A percentile compares a stretch with the other conserved stretches of the same genome.
phyloP scores from a whole-genome alignment of 257 asterid genomes.

The Solanum raphanifolium region DNA sequence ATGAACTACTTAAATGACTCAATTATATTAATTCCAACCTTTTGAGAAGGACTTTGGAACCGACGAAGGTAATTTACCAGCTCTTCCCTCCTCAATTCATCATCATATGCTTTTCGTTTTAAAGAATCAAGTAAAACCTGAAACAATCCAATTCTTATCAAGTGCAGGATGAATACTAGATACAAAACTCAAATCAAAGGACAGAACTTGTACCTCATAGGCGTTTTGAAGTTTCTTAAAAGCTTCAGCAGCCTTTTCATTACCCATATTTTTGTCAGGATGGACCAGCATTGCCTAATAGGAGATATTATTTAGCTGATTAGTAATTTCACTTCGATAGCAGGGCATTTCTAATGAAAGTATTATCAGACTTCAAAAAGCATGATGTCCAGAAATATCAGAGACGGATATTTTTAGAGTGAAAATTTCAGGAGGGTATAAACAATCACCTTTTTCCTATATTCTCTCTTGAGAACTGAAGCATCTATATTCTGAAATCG shows the following conservation, averaged over 20 bases:
- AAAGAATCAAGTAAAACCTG: constrained; percentile 78
- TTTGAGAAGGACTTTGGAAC: constrained; percentile 57
- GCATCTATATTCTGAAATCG: constrained; percentile 62
- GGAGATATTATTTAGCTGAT: constrained; percentile 8
- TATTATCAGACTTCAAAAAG: background rate
- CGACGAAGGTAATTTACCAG: constrained; percentile 70
- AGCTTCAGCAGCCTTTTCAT: constrained; percentile 95
- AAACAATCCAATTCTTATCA: constrained; percentile 8
- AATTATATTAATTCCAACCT: constrained; percentile 32
- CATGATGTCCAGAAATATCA: background rate
- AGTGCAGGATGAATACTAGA: background rate
- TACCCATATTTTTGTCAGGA: constrained; percentile 98
- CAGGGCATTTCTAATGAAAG: background rate
- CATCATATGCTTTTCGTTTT: constrained; percentile 83
- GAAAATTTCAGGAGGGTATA: background rate
- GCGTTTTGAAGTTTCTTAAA: constrained; percentile 97
- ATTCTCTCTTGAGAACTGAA: constrained; percentile 68
- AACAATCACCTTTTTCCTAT: constrained; percentile 71
- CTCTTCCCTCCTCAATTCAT: constrained; percentile 85
- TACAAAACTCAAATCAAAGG: background rate
- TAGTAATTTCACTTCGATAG: background rate
- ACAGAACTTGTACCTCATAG: constrained; percentile 51
- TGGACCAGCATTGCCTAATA: constrained; percentile 96
- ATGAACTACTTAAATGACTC: background rate
- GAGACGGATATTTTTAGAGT: background rate